These are phyloP conservation scores for Yamadazyma friedrichii DNA, from an alignment of 1,139 yeast species.

Conservation along the genomic window DNA sequence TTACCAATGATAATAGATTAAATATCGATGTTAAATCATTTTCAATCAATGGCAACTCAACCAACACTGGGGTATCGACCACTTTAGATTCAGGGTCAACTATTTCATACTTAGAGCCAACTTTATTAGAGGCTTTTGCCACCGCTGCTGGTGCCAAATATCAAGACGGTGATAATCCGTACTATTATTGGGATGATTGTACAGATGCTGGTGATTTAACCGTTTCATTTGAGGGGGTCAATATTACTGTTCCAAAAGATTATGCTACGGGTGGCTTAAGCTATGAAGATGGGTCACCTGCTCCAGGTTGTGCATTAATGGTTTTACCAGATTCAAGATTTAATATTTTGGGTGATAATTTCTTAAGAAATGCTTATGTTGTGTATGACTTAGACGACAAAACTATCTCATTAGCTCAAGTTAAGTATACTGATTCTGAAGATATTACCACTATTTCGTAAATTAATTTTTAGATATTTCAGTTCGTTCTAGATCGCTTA, in stretches of 20 bases:
- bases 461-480: neutral
- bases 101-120: conserved; percentile 21
- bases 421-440: conserved; percentile 37
- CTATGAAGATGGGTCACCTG: conserved; percentile 11
- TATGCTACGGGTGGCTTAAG: conserved; percentile 1
- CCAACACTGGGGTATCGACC: conserved; percentile 22
- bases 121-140: conserved; percentile 20
- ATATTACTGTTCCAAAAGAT: conserved; percentile 26
- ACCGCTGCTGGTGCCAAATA: conserved; percentile 8
- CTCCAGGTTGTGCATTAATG: conserved; percentile 7
- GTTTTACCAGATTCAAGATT: conserved; percentile 10
- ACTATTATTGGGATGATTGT: conserved; percentile 10
- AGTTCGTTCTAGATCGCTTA: neutral
- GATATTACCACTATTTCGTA: conserved; percentile 26
- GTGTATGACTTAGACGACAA: conserved; percentile 72
- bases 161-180: conserved; percentile 1
- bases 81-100: conserved; percentile 30
- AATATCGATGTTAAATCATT: conserved; percentile 22
- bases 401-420: conserved; percentile 67
- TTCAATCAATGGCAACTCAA: conserved; percentile 12
- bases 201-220: conserved; percentile 15
- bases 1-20: conserved; percentile 21
- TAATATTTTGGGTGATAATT: conserved; percentile 64
- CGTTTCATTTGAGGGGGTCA: conserved; percentile 31
- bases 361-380: conserved; percentile 69